Percentiles rank a stretch among this genome's conserved stretches.
Evolutionary conservation across 2,329 filamentous ascomycete species (phyloP).

Genomic region (Penicillium sp.): DNA sequence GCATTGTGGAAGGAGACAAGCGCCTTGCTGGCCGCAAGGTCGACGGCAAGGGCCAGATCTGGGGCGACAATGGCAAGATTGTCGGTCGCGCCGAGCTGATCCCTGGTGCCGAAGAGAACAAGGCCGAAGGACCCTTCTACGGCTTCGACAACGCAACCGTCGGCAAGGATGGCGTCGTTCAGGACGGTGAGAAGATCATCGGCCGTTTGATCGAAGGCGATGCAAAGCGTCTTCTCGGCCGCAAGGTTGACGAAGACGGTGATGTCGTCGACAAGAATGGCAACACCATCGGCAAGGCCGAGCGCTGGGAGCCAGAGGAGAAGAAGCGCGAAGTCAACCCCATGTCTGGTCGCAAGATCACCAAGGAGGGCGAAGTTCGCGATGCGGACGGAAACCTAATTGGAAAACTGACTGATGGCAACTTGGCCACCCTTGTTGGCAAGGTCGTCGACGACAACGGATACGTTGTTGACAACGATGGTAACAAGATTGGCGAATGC

Average conservation of each 20-base stretch:
- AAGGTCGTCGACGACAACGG: slow-evolving; percentile 51
- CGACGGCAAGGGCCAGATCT: slow-evolving; percentile 63
- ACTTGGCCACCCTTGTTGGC: slow-evolving; percentile 44
- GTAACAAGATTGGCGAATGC: slow-evolving; percentile 65
- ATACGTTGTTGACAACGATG: slow-evolving; percentile 59
- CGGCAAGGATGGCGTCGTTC: slow-evolving; percentile 59
- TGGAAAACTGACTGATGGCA: slow-evolving; percentile 48
- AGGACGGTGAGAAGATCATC: slow-evolving; percentile 43
- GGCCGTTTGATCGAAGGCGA: slow-evolving; percentile 67
- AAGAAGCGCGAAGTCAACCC: slow-evolving; percentile 59
- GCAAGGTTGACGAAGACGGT: slow-evolving; percentile 67
- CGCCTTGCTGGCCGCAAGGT: slow-evolving; percentile 63
- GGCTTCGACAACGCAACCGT: slow-evolving; percentile 60
- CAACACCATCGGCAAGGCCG: slow-evolving; percentile 66
- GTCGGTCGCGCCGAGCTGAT: slow-evolving; percentile 61
- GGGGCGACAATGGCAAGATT: slow-evolving; percentile 63
- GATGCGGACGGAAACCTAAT: slow-evolving; percentile 50
- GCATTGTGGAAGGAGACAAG: slow-evolving; percentile 59
- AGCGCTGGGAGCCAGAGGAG: slow-evolving; percentile 66
- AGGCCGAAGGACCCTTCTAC: slow-evolving; percentile 59
- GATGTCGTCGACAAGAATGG: slow-evolving; percentile 69
- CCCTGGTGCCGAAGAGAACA: slow-evolving; percentile 50
- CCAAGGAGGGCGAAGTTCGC: slow-evolving; percentile 52
- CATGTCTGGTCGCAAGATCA: slow-evolving; percentile 58
- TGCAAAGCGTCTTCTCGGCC: slow-evolving; percentile 63